phyloP scores from a whole-genome alignment of 1,284 basidiomycete species.

The Naganishia sp. region DNA sequence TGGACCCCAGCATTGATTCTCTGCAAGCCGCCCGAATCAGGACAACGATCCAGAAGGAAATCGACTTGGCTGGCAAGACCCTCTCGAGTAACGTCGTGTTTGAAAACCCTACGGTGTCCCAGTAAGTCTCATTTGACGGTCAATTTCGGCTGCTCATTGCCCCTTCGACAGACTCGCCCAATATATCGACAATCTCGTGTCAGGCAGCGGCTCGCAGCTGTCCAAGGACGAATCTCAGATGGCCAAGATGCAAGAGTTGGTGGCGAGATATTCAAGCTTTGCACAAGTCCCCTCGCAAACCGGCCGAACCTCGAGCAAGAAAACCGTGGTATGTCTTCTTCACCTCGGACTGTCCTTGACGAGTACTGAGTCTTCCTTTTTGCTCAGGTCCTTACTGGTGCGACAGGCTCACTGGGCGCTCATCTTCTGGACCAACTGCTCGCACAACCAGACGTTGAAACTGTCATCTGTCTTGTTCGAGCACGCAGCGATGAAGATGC shows the following conservation, averaged over 20 bases:
- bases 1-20: constrained; percentile 59
- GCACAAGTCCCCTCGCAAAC: constrained; percentile 6
- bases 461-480: constrained; percentile 61
- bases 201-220: constrained; percentile 22
- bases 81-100: constrained; percentile 57
- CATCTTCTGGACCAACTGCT: constrained; percentile 61
- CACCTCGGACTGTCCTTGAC: constrained; percentile 20
- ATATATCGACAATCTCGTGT: constrained; percentile 19
- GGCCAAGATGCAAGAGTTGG: constrained; percentile 25
- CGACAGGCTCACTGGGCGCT: constrained; percentile 65
- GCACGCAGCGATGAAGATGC: constrained; percentile 56
- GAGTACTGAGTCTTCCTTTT: neutral
- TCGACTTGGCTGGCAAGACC: constrained; percentile 51
- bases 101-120: constrained; percentile 49
- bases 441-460: constrained; percentile 49
- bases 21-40: constrained; percentile 62
- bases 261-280: constrained; percentile 23
- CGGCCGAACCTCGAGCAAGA: neutral
- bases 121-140: constrained; percentile 41
- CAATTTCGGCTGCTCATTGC: neutral
- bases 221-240: constrained; percentile 25
- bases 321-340: constrained; percentile 17
- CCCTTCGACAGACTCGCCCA: constrained; percentile 1
- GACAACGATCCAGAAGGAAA: constrained; percentile 58
- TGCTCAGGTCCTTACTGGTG: constrained; percentile 58